phyloP scores from a whole-genome alignment of 352 stramenopile genomes.

The Phytophthora chlamydospora region DNA sequence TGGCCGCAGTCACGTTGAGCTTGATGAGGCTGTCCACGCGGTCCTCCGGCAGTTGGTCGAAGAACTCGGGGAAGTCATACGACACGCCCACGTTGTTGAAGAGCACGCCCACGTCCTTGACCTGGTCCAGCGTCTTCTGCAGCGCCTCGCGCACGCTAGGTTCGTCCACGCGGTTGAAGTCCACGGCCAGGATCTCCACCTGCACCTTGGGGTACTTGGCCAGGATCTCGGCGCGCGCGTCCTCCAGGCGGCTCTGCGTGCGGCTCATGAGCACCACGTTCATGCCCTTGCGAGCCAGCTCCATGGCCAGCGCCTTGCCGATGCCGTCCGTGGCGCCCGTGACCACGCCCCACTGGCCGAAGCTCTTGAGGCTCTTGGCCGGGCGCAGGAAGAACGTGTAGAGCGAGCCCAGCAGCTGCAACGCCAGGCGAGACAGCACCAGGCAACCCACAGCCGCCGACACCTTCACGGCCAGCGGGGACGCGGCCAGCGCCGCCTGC shows the following conservation, averaged over 20 bases:
- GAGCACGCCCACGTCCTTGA: constrained; percentile 96
- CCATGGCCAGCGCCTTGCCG: constrained; percentile 91
- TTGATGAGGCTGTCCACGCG: constrained; percentile 94
- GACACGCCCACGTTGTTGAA: constrained; percentile 99
- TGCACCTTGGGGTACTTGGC: constrained; percentile 90
- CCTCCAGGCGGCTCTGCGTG: constrained; percentile 96
- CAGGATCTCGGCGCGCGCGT: constrained; percentile 94
- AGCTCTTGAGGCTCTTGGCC: constrained; percentile 93
- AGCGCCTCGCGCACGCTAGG: constrained; percentile 61
- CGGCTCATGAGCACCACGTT: constrained; percentile 98
- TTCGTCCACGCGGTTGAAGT: constrained; percentile 95
- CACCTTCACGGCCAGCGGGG: constrained; percentile 52
- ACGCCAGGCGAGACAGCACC: constrained; percentile 55
- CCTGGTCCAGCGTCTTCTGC: constrained; percentile 58
- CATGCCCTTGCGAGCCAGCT: constrained; percentile 97
- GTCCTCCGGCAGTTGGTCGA: constrained; percentile 95
- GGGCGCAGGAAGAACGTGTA: constrained; percentile 94
- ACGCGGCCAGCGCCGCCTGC: constrained; percentile 36
- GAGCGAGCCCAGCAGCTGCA: constrained; percentile 56
- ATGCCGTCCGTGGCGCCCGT: constrained; percentile 97
- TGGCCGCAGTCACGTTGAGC: constrained; percentile 79
- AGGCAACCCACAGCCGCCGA: constrained; percentile 51
- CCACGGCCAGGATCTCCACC: constrained; percentile 90
- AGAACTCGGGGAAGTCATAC: constrained; percentile 98
- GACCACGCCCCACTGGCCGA: constrained; percentile 97